Percentiles rank a stretch among this genome's conserved stretches.
These are phyloP conservation scores for Spathaspora arborariae DNA, from an alignment of 805 yeast species.

Conservation along the genomic window DNA sequence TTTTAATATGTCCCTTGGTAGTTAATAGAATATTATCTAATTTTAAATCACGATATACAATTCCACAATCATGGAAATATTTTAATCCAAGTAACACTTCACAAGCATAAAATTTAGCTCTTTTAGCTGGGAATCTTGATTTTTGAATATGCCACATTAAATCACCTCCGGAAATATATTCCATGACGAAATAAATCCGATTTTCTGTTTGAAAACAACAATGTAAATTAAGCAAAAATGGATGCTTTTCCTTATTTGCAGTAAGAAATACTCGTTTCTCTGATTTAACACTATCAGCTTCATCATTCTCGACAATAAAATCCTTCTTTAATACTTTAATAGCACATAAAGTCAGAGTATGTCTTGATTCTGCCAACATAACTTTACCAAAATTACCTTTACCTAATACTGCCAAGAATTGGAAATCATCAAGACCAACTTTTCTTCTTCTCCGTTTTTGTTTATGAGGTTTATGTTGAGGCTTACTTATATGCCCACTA, in stretches of 20 bases:
- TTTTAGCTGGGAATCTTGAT: constrained; percentile 76
- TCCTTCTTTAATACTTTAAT: constrained; percentile 96
- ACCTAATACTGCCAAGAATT: constrained; percentile 90
- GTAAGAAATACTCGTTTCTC: constrained; percentile 87
- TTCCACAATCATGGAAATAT: constrained; percentile 93
- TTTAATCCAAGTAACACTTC: constrained; percentile 89
- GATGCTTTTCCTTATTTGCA: constrained; percentile 86
- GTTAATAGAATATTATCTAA: constrained; percentile 90
- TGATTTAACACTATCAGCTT: constrained; percentile 89
- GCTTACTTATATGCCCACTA: constrained; percentile 12
- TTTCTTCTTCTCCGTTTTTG: constrained; percentile 51
- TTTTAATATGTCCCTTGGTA: constrained; percentile 88
- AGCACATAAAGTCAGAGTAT: constrained; percentile 80
- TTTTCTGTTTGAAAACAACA: constrained; percentile 98
- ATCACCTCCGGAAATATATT: constrained; percentile 96
- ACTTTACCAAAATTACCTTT: constrained; percentile 99
- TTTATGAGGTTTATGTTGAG: constrained; percentile 13
- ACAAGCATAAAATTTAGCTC: constrained; percentile 97
- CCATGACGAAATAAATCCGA: constrained; percentile 97
- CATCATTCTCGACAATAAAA: constrained; percentile 91
- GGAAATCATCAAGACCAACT: constrained; percentile 92
- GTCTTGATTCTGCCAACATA: constrained; percentile 91
- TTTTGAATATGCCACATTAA: constrained; percentile 99
- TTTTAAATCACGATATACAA: constrained; percentile 93
- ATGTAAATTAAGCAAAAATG: constrained; percentile 83